phyloP scores from a whole-genome alignment of 352 stramenopile species.

The Sclerospora graminicola region DNA sequence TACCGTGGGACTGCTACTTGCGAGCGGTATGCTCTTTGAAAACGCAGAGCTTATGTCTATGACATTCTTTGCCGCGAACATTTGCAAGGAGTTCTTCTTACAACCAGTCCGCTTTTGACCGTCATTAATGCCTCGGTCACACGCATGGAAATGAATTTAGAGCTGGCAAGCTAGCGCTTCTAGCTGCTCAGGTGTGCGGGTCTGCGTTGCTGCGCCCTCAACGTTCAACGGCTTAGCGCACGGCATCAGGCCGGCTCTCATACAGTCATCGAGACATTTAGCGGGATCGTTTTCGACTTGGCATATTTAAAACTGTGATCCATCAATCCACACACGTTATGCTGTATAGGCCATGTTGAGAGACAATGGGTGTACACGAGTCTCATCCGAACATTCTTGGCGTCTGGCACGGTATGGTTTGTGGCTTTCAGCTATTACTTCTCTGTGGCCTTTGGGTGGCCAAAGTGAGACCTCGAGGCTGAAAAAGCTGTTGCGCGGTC shows the following conservation, averaged over 20 bases:
- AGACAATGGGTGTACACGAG: conserved; percentile 31
- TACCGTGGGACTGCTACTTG: conserved; percentile 42
- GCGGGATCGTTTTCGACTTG: no score
- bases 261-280: conserved; percentile 60
- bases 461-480: conserved; percentile 52
- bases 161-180: conserved; percentile 32
- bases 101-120: conserved; percentile 64
- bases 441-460: conserved; percentile 39
- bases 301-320: no score
- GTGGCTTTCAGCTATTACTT: conserved; percentile 62
- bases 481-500: conserved; percentile 43
- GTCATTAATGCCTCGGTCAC: conserved; percentile 51
- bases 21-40: conserved; percentile 58
- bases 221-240: conserved; percentile 31
- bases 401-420: conserved; percentile 56
- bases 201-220: conserved; percentile 18
- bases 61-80: conserved; percentile 55
- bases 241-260: conserved; percentile 45
- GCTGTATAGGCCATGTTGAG: no score
- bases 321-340: no score
- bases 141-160: conserved; percentile 55
- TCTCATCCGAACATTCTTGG: conserved; percentile 32
- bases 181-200: conserved; percentile 45
- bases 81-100: conserved; percentile 78
- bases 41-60: conserved; percentile 75